Evolutionary conservation across 805 yeast genomes (phyloP).

Genomic region (Candida glaebosa): DNA sequence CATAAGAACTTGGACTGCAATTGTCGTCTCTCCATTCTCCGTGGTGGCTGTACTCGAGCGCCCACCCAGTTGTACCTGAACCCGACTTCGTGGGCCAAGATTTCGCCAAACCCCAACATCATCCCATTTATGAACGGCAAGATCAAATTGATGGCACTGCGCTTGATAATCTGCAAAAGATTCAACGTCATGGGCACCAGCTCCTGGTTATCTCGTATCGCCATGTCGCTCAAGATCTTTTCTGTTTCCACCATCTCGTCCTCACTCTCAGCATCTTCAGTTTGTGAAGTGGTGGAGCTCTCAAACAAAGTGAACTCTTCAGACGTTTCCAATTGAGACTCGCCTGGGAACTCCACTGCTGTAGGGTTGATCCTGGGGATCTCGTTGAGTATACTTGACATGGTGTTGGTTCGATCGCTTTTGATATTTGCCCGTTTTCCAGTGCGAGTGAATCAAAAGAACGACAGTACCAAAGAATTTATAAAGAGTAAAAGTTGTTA

Average conservation of each 20-base stretch:
- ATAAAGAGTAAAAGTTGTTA: no score
- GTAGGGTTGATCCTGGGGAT: background rate
- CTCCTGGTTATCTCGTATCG: conserved; percentile 1
- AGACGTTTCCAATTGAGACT: background rate
- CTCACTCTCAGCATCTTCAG: conserved; percentile 10
- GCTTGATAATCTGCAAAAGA: conserved; percentile 39
- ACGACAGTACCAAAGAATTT: no score
- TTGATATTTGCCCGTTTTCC: no score
- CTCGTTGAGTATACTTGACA: background rate
- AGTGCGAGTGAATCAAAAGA: no score
- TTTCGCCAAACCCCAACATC: conserved; percentile 95
- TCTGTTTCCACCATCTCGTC: conserved; percentile 9
- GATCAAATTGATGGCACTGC: conserved; percentile 69
- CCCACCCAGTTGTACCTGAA: conserved; percentile 74
- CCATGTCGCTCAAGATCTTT: background rate
- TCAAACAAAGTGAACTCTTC: conserved; percentile 12
- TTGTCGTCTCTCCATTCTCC: conserved; percentile 23
- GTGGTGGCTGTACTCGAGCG: conserved; percentile 52
- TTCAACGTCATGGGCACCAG: conserved; percentile 12
- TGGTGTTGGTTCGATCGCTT: background rate
- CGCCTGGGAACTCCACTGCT: background rate
- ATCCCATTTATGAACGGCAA: conserved; percentile 90
- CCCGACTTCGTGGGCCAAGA: conserved; percentile 89
- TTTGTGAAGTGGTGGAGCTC: conserved; percentile 17
- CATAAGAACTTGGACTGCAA: conserved; percentile 16